A percentile compares a stretch with the other conserved stretches of the same genome.
phyloP scores from a whole-genome alignment of 179 eudicot genomes.

The Beta macrorhiza region DNA sequence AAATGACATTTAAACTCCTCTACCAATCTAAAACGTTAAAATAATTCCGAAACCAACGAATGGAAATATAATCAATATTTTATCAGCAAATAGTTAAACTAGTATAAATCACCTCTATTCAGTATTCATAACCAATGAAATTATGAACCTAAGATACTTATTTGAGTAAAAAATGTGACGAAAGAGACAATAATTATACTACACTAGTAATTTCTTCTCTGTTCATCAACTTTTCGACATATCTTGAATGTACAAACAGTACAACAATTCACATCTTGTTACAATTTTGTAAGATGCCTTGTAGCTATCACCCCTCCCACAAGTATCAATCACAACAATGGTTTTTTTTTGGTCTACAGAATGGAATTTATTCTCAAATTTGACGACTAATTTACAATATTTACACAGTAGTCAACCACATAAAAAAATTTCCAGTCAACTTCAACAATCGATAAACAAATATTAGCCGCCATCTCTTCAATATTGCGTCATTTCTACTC shows the following conservation, averaged over 20 bases:
- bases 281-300: neutral
- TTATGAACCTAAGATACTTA: neutral
- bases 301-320: neutral
- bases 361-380: neutral
- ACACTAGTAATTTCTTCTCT: neutral
- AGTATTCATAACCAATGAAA: neutral
- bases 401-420: constrained; percentile 9
- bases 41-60: neutral
- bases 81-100: neutral
- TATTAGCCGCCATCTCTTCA: constrained; percentile 17
- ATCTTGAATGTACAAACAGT: neutral
- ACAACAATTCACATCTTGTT: neutral
- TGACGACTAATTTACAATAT: neutral
- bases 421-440: constrained; percentile 21
- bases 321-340: neutral
- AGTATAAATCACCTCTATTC: neutral
- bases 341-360: neutral
- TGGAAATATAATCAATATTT: neutral
- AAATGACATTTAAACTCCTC: neutral
- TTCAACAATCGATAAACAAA: constrained; percentile 14
- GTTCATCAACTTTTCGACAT: no score
- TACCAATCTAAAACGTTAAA: neutral
- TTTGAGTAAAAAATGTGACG: neutral
- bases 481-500: constrained; percentile 16
- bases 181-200: neutral